phyloP scores from a whole-genome alignment of 495 filamentous ascomycete species.

The Trichoderma orchidacearum region DNA sequence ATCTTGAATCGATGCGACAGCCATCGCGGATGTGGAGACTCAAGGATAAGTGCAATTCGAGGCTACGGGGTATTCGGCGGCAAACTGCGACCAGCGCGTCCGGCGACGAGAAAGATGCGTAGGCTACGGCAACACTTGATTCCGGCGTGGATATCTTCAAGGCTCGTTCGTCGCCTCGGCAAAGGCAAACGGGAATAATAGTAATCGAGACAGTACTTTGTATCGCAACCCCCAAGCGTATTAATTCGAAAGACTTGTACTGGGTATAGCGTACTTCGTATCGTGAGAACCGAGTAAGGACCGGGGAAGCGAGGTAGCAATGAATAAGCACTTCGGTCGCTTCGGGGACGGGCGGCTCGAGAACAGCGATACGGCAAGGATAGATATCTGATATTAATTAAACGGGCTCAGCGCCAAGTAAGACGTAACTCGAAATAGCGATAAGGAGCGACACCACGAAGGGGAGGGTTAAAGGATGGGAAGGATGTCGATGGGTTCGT shows the following conservation, averaged over 20 bases:
- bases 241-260: no score
- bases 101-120: not conserved
- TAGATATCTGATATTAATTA: not conserved
- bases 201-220: no score
- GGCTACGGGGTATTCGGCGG: not conserved
- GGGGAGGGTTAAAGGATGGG: not conserved
- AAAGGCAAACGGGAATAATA: no score
- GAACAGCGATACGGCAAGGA: not conserved
- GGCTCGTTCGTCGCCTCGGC: no score
- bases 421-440: not conserved
- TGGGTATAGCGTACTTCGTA: no score
- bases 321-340: not conserved
- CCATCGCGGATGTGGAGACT: constrained; percentile 21
- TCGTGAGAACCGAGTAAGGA: no score
- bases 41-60: not conserved
- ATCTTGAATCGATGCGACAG: constrained; percentile 74
- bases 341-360: not conserved
- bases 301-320: not conserved
- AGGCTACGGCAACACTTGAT: no score
- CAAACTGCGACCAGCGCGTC: not conserved
- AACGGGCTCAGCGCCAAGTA: not conserved
- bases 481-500: not conserved
- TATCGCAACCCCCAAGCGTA: no score
- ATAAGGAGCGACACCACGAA: not conserved
- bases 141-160: no score